Base-by-base conservation (phyloP, 1,139 yeast species). In the Wickerhamomyces sp. region DNA sequence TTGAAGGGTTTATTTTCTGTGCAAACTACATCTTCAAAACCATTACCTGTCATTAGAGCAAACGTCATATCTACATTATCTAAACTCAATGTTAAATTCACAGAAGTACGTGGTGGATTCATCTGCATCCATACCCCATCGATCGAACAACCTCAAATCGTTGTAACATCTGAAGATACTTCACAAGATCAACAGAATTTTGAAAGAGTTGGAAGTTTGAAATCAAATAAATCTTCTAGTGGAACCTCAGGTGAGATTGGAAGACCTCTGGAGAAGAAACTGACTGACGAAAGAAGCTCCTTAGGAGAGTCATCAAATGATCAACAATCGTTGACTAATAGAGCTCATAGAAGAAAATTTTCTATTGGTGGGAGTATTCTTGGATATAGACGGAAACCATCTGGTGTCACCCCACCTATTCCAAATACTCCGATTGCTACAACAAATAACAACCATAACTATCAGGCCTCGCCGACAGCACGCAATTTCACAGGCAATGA, bases 51-150 rank as follows among this genome's bases (percentile, higher is more conserved):
- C 46, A 90, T 92, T 43, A 78, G 97, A 43, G 79, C 85, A 54
- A 90, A 86, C 56, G 81, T 92, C 36, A 85, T 92, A 26, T 76
- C 80, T 25, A 94, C 86, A 1, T 72, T 92, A 59, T 80, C 79
- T 27, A 78, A 78, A 48, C 68, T 88, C 55, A 90, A 89, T 18
- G 94, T 92, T 34, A 78, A 80, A 48, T 90, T 76, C 59, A 85
- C 81, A 48, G 98, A 92, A 62, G 95, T 92, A 19, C 84, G 84
- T 55, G 97, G 97, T 41, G 98, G 97, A 1, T 92, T 92, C 60
- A 74, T 86, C 27, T 92, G 98, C 65, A 72, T 80, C 12, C 92
- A 85, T 58, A 72, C 76, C 3, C 57, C 59, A 21, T 54, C 59
- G 2, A 52, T 54, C 27, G 46, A 40, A 25, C 43, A 31, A 31